These are phyloP conservation scores for Lachancea waltii DNA, from an alignment of 805 yeast genomes.

Conservation along the genomic window DNA sequence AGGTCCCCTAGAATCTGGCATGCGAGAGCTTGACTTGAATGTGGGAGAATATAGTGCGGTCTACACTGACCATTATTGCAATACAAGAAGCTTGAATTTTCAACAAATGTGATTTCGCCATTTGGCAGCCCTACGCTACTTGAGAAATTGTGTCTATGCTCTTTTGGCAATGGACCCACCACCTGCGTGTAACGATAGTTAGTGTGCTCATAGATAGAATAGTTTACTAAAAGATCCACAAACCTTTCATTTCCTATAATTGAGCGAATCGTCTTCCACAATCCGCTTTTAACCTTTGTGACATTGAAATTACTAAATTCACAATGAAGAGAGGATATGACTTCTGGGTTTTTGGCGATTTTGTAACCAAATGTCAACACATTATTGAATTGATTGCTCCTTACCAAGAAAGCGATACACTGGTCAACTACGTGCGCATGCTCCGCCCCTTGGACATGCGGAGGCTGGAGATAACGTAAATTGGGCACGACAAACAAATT, in stretches of 20 bases:
- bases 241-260: constrained; percentile 38
- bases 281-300: constrained; percentile 35
- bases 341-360: constrained; percentile 28
- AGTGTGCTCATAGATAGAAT: constrained; percentile 27
- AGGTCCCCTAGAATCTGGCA: neutral
- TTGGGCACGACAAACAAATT: constrained; percentile 10
- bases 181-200: constrained; percentile 15
- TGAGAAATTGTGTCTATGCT: too few relatives aligned
- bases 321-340: constrained; percentile 29
- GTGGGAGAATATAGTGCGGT: neutral
- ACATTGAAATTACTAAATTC: constrained; percentile 35
- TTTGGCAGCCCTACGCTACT: too few relatives aligned
- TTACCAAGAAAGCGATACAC: constrained; percentile 32
- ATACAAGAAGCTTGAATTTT: constrained; percentile 2
- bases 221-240: constrained; percentile 34
- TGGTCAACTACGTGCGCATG: constrained; percentile 38
- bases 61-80: constrained; percentile 1
- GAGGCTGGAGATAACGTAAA: constrained; percentile 6
- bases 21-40: neutral
- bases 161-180: constrained; percentile 12
- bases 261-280: constrained; percentile 39
- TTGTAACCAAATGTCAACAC: constrained; percentile 40
- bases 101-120: neutral
- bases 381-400: constrained; percentile 30
- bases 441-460: constrained; percentile 5